phyloP scores from a whole-genome alignment of 495 filamentous ascomycete species.

The Collariella sp. region DNA sequence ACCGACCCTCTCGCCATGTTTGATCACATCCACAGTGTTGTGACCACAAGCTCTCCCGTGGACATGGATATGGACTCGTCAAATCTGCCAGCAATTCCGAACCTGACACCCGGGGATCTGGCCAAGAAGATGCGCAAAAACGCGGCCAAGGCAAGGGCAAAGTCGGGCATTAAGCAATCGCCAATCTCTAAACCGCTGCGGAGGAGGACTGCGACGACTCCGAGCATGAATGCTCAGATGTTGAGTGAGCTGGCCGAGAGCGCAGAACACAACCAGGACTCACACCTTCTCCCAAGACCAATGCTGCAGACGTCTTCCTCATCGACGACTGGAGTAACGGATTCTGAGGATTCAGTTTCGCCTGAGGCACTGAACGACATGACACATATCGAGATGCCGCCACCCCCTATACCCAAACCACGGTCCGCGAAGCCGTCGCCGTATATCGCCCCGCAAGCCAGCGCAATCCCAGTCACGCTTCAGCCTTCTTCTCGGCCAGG shows the following conservation, averaged over 20 bases:
- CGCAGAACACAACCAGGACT: conserved; percentile 18
- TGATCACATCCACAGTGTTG: conserved; percentile 32
- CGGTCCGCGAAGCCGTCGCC: conserved; percentile 42
- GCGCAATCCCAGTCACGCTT: conserved; percentile 11
- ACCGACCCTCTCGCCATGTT: conserved; percentile 42
- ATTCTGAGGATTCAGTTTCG: conserved; percentile 47
- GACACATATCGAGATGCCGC: conserved; percentile 43
- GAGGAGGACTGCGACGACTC: conserved; percentile 49
- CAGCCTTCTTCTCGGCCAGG: conserved; percentile 23
- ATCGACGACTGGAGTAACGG: conserved; percentile 30
- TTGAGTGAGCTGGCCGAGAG: conserved; percentile 44
- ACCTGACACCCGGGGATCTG: conserved; percentile 29
- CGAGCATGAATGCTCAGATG: conserved; percentile 48
- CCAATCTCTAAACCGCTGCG: conserved; percentile 77
- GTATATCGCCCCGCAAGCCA: conserved; percentile 37
- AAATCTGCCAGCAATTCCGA: conserved; percentile 22
- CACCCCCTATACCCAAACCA: conserved; percentile 45
- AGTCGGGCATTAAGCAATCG: conserved; percentile 59
- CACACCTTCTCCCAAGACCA: conserved; percentile 13
- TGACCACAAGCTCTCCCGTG: conserved; percentile 36
- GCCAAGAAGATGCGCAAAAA: conserved; percentile 43
- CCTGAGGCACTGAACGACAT: conserved; percentile 40
- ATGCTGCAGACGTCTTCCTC: conserved; percentile 28
- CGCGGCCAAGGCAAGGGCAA: conserved; percentile 38
- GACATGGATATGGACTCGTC: conserved; percentile 38